Conservation (phyloP, 2,329 filamentous ascomycete species). For the Calonectria montana region DNA sequence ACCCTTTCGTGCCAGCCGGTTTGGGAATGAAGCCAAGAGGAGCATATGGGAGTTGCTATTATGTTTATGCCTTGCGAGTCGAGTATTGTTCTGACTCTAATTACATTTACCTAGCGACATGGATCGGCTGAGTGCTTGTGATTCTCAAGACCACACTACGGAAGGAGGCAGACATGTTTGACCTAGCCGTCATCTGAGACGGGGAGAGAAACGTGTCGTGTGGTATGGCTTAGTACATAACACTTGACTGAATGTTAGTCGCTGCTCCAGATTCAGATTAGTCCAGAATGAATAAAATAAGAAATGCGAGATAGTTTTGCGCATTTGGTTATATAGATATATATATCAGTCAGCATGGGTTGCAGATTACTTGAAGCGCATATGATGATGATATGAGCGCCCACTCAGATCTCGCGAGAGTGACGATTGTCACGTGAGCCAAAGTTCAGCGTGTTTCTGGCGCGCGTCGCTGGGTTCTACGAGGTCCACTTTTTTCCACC, state of each 20-base stretch:
- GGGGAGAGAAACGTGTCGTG: slow-evolving; percentile 6
- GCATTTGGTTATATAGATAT: neutral
- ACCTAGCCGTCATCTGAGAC: neutral
- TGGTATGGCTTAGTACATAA: neutral
- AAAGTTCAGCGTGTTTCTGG: slow-evolving; percentile 25
- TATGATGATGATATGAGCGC: neutral
- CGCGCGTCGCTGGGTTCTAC: slow-evolving; percentile 25
- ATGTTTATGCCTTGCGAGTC: slow-evolving; percentile 32
- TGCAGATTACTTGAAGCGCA: neutral
- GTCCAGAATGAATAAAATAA: neutral
- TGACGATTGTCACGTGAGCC: slow-evolving; percentile 20
- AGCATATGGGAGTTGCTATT: slow-evolving; percentile 44
- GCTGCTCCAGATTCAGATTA: neutral
- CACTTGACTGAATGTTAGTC: neutral
- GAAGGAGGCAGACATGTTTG: neutral
- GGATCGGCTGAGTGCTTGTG: slow-evolving; percentile 8
- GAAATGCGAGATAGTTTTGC: neutral
- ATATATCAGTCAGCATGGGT: neutral
- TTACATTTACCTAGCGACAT: slow-evolving; percentile 19
- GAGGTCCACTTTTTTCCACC: slow-evolving; percentile 39
- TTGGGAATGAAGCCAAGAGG: slow-evolving; percentile 43
- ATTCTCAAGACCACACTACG: neutral
- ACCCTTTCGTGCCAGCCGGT: slow-evolving; percentile 41
- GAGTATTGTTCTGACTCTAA: slow-evolving; percentile 31
- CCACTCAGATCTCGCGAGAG: neutral